Base-by-base conservation (phyloP, 495 filamentous ascomycete genomes). In the Stereocaulon alpinum region DNA sequence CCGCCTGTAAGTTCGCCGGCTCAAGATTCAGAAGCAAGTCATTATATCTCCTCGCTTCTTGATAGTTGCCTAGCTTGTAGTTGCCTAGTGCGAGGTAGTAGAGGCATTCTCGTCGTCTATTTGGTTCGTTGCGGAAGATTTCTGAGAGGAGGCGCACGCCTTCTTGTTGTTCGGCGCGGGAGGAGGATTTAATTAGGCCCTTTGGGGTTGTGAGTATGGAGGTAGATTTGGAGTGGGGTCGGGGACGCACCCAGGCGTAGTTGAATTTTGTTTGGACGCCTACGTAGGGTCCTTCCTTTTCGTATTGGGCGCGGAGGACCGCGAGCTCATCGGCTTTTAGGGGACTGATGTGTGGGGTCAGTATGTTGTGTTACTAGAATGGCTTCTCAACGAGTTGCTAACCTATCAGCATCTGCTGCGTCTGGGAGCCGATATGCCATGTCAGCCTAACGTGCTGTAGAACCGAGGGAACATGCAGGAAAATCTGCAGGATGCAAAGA, bases 191-290 rank as follows among this genome's bases (percentile, higher is more conserved):
- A 71, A 98, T 96, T 54, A 97, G 78, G 61, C 93, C 93, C 90
- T 95, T 60, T 29, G 37, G 40, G 34, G 34, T 17, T 42, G 24
- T 50, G 64, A 68, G 63, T 62, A 55, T 50, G 24, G 24, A 63
- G 56, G 45, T 47, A 52, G 12, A 10, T 4, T 5, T 15, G 20
- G 2, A 45, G 40, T 0, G 9, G 17, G 56, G 6, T 30, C 30
- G n/a, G 22, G 49, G 44, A 59, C 78, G 44, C 77, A 94, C 90
- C 93, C 93, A 98, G 67, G 94, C 92, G 71, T 89, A 97, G 82
- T 98, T 98, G 82, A 98, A 98, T 71, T 96, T 97, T 48, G 93
- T 98, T 72, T 98, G 93, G 30, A 98, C 83, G 48, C 91, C 90
- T 17, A 96, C 94, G 73, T 92, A 95, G 65, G 91, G 86, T 59